Evolutionary conservation across 108 stramenopile genomes (phyloP), one percentile per base, ranked within the genome.

Genomic region (Skeletonema potamos): DNA sequence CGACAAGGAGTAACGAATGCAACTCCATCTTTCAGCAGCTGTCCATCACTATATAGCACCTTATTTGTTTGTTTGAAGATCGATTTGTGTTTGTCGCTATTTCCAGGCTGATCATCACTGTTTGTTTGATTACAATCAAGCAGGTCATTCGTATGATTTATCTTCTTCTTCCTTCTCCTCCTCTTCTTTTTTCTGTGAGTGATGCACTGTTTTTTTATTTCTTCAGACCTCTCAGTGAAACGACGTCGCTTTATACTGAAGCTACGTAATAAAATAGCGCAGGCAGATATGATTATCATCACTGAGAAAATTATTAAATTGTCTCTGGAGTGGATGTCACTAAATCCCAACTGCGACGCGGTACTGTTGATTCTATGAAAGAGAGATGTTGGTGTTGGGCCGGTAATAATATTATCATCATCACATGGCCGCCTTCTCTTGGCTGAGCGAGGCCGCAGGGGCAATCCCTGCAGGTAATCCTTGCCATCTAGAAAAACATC

Each of bases 381-480:
- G 46, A 32, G 59, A n/a, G 44, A 27, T 8, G 59, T 37, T 56
- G 44, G 11, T 29, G 44, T 44, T 43, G 18, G 13, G n/a, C n/a
- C 12, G 12, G 27, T 27, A 36, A 12, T 12, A 24, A 48, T 2
- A 15, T n/a, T 30, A 0, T 48, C 27, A 24, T 32, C 6, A 18
- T 26, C 70, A n/a, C n/a, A n/a, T 33, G 48, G 36, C 17, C 34
- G 61, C 43, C 30, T 62, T 41, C 62, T 57, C 34, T 62, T 72
- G 9, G 71, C 55, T 5, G 71, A 6, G 44, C 13, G 44, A 46
- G 17, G 71, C 13, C 62, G 30, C 8, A 72, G 26, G 11, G 62
- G 34, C 15, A 72, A 54, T 8, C 62, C 62, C 20, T 56, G 48
- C 62, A 72, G 30, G 24, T 70, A 70, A 15, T 72, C 71, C 54